Base-by-base conservation (phyloP, 164 flowering plant genomes). In the Malania oleifera region DNA sequence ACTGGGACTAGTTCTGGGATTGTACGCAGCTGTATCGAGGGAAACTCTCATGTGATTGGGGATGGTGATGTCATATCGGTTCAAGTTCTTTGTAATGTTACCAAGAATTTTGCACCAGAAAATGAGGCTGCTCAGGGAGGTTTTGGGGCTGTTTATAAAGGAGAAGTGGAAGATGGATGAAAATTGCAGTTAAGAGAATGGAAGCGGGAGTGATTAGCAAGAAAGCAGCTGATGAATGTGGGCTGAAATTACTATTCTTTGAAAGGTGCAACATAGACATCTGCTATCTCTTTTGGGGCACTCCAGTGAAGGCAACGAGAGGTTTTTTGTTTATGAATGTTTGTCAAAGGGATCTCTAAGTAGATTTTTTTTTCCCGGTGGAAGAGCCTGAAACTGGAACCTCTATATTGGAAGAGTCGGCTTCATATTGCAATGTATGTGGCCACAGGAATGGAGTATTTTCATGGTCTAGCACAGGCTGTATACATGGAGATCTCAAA, bases 131-230 rank as follows among this genome's bases (percentile, higher is more conserved):
- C 60, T 17, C 56, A 61, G 39, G 67, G 67, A 23, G 67, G 61
- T 18, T 63, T 56, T 49, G 67, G 67, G 18, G 54, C 48, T 19
- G 67, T 63, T 29, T 63, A 63, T 48, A 63, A 73, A 65, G 96
- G 96, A 56, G 49, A 61, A 61, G 2, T 63, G 49, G 55, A 47
- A 2, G 67, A 63, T 19, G 67, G 39, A 47, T 55, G 26, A 48
- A 47, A 39, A 56, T 63, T 9, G 67, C 67, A 2, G 67, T 63
- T 5, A 63, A 63, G 20, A 63, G 67, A 41, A 63, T 56, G 67
- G 67, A 63, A 48, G 56, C 60, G 13, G 8, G 22, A 0, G 61
- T 38, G 9, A 56, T 63, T 60, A 56, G 67, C 18, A 48, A 45
- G 23, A n/a, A n/a, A n/a, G n/a, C 46, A 65, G 29, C 55, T 55